A percentile compares a stretch with the other conserved stretches of the same genome.
Evolutionary conservation across 805 yeast genomes (phyloP).

Genomic region (Candida piceae): DNA sequence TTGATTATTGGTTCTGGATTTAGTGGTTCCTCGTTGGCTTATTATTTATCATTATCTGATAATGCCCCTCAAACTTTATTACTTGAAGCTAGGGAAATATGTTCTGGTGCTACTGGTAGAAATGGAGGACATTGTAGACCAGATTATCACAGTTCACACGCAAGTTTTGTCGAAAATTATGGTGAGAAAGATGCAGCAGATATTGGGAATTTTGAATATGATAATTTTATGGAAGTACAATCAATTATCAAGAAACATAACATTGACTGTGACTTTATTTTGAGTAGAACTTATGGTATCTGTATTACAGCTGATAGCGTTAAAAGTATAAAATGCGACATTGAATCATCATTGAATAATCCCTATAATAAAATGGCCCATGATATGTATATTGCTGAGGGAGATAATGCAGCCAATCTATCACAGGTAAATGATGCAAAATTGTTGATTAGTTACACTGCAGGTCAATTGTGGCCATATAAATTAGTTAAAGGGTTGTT

Average conservation of each 20-base stretch:
- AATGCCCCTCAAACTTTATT: constrained; percentile 17
- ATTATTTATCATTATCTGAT: constrained; percentile 25
- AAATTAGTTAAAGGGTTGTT: constrained; percentile 33
- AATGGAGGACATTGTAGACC: constrained; percentile 49
- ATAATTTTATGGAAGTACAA: constrained; percentile 30
- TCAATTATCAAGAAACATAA: constrained; percentile 28
- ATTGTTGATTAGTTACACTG: constrained; percentile 34
- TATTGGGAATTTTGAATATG: constrained; percentile 34
- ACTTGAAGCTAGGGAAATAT: constrained; percentile 39
- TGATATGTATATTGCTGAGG: constrained; percentile 29
- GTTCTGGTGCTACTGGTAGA: constrained; percentile 41
- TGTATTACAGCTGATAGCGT: background rate
- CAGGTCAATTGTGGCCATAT: constrained; percentile 43
- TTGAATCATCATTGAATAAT: constrained; percentile 13
- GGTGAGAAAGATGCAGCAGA: constrained; percentile 31
- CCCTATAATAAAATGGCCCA: constrained; percentile 26
- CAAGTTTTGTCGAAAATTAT: constrained; percentile 11
- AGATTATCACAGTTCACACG: constrained; percentile 16
- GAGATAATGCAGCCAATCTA: constrained; percentile 27
- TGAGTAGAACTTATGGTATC: constrained; percentile 23
- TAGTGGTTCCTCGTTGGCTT: constrained; percentile 37
- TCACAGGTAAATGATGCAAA: constrained; percentile 27
- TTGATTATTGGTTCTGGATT: constrained; percentile 42
- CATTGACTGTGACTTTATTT: constrained; percentile 31
- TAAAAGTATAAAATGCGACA: background rate